Base-by-base conservation (phyloP, 305 asterid species). In the Solanum hybrid region DNA sequence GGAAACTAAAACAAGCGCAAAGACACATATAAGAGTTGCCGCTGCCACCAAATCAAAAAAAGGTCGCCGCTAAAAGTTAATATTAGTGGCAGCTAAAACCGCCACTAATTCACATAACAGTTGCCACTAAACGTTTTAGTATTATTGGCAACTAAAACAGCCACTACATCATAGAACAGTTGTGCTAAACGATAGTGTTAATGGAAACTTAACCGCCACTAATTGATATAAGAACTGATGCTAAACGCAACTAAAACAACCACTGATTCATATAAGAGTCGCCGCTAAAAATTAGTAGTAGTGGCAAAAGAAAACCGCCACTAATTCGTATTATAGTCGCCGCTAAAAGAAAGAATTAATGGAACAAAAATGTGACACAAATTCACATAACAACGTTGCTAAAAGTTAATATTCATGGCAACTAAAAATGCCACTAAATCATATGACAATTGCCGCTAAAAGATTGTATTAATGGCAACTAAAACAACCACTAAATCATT, bases 141-240 rank as follows among this genome's bases (percentile, higher is more conserved):
- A 57, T 6, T 57, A 2, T 6, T 57, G 24, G 20, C 5, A 8
- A 20, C 28, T 22, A 20, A 22, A 61, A 22, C 5, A 0, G 73
- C 1, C 73, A 20, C 73, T 8, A 61, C 11, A 20, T 8, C 71
- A 57, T 57, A 57, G n/a, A 57, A 57, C 11, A 61, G 73, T 22
- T 20, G 73, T 22, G 12, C 73, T 61, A 61, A 61, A 7, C 11
- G 12, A 57, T 22, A 8, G 12, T 61, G 24, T 61, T 61, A 22
- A 0, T 61, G 73, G 12, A 8, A 22, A 61, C 73, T 22, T 8
- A 61, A 22, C 26, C 12, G 73, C 28, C 73, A 20, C 12, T 18
- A 61, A 0, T 7, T 18, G 26, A 61, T 20, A 61, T 8, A 20
- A 18, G 11, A 61, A 16, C 0, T 0, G n/a, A 0, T 18, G 24